phyloP scores from a whole-genome alignment of 106 monocot species.

The Platanthera zijinensis region DNA sequence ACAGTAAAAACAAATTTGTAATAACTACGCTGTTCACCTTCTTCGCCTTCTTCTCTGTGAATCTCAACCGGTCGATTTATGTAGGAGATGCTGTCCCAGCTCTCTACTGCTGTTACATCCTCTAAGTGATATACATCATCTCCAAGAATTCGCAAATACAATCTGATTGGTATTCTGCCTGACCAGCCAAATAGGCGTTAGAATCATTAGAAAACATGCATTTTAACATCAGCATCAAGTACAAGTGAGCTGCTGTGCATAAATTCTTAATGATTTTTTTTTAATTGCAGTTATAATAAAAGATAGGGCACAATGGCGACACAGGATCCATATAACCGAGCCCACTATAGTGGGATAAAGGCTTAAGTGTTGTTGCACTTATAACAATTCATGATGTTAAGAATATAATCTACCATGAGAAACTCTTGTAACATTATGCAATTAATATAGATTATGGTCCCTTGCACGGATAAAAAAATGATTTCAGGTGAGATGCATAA shows the following conservation, averaged over 20 bases:
- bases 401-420: too few species aligned
- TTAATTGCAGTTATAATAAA: background rate
- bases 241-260: background rate
- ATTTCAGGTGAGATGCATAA: too few species aligned
- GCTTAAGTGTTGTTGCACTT: too few species aligned
- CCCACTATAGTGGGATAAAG: too few species aligned
- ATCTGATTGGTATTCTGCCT: slow-evolving; percentile 87
- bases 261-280: background rate
- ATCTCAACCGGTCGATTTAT: slow-evolving; percentile 81
- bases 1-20: background rate
- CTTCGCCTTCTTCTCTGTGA: slow-evolving; percentile 57
- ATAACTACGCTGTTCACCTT: background rate
- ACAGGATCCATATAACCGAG: too few species aligned
- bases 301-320: too few species aligned
- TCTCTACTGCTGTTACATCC: slow-evolving; percentile 34
- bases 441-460: too few species aligned
- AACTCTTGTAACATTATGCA: too few species aligned
- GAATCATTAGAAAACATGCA: background rate
- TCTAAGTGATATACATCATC: slow-evolving; percentile 53
- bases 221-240: background rate
- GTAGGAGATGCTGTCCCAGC: slow-evolving; percentile 73
- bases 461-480: too few species aligned
- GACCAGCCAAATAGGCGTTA: background rate
- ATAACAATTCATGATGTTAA: too few species aligned
- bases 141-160: slow-evolving; percentile 51